Percentiles rank a stretch among this genome's conserved stretches.
phyloP scores from a whole-genome alignment of 2,329 filamentous ascomycete species.

The Ophiocordyceps camponoti-saundersi region DNA sequence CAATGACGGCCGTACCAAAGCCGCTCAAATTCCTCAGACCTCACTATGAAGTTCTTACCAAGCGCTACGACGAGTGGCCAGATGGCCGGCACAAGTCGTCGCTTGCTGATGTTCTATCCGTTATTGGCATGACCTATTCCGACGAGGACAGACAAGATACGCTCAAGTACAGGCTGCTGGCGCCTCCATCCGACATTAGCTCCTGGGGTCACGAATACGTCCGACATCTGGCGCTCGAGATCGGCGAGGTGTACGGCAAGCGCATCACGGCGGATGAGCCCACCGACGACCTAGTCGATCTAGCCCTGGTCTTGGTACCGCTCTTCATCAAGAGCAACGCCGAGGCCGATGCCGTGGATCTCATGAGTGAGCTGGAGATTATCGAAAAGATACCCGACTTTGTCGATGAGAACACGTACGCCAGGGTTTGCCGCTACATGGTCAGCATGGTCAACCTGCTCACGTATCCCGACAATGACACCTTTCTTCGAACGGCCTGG shows the following conservation, averaged over 20 bases:
- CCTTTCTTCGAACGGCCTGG: constrained; percentile 85
- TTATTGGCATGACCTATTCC: constrained; percentile 97
- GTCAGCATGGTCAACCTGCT: constrained; percentile 96
- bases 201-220: constrained; percentile 99
- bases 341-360: constrained; percentile 91
- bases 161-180: constrained; percentile 82
- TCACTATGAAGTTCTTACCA: constrained; percentile 80
- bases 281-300: constrained; percentile 67
- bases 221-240: constrained; percentile 84
- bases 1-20: constrained; percentile 98
- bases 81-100: constrained; percentile 72
- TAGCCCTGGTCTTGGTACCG: constrained; percentile 72
- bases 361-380: constrained; percentile 94
- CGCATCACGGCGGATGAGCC: constrained; percentile 73
- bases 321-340: constrained; percentile 96
- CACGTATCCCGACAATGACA: constrained; percentile 93
- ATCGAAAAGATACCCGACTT: constrained; percentile 83
- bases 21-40: constrained; percentile 94
- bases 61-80: constrained; percentile 80
- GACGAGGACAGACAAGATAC: constrained; percentile 94
- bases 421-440: constrained; percentile 91
- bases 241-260: constrained; percentile 85
- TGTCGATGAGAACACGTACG: constrained; percentile 85
- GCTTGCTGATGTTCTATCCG: constrained; percentile 87
- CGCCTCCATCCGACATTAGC: constrained; percentile 78